Evolutionary conservation across 495 filamentous ascomycete species (phyloP), one percentile per base, ranked within the genome.

Genomic region (Chaetomium fimeti): DNA sequence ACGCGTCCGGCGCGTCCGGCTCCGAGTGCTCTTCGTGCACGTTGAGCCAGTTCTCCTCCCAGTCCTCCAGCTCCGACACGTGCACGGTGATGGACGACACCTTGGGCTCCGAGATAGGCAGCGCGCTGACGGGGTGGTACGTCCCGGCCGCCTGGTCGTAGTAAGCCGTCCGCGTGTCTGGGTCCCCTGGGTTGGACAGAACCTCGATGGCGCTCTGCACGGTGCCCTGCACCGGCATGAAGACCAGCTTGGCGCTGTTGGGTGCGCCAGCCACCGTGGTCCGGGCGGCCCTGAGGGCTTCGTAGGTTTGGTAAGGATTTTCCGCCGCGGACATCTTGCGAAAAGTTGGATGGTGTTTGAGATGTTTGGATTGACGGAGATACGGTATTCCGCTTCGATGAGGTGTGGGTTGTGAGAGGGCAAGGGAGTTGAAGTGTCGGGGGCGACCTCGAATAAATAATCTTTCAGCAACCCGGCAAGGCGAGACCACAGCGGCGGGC

Each of bases 31-130:
- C 48, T 51, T 25, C n/a, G 48, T 51, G 48, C 22, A 51, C n/a
- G n/a, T 51, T 24, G 48, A 51, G 22, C 53, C 53, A 56, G 53
- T 56, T 56, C 12, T 18, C 29, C 53, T 56, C 53, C 53, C 53
- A 56, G 53, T 56, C 53, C 28, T n/a, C 29, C 28, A 56, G 29
- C 28, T 22, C 28, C 12, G 28, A 22, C 28, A 36, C 53, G 53
- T 36, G 28, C 8, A 56, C 29, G 13, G 53, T 56, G 18, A 56
- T 36, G 29, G 53, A 56, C 18, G 53, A 56, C 12, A 56, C 53
- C 16, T 28, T 28, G 28, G 53, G 28, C 25, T 38, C 53, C 9
- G 25, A 29, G 18, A 38, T 38, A 18, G 53, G 53, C 28, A 38
- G 9, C 27, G 13, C 24, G 28, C 24, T 29, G 53, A 56, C 18